A percentile compares a stretch with the other conserved stretches of the same genome.
Conservation (phyloP, 164 flowering plant species). For the Vitis rotundifolia region DNA sequence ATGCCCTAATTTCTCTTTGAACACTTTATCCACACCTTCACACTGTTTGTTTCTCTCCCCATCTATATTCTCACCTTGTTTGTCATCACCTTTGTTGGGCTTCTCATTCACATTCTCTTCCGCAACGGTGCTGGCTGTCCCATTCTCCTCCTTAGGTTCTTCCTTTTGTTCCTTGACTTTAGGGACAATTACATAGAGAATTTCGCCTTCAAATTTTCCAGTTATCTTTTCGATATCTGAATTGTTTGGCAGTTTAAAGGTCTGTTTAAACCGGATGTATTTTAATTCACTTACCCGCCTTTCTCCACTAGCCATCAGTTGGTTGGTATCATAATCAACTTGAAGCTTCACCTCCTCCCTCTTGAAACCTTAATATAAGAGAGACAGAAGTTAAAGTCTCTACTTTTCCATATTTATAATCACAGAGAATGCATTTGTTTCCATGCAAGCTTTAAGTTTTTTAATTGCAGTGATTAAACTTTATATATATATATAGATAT, state of each 20-base stretch:
- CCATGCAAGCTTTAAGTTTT: too few relatives aligned
- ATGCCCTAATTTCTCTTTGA: neutral
- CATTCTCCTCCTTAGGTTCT: slow-evolving; percentile 6
- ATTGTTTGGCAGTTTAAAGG: slow-evolving; percentile 34
- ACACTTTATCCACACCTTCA: neutral
- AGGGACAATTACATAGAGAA: slow-evolving; percentile 51
- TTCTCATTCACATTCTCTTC: slow-evolving; percentile 7
- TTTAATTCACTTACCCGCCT: slow-evolving; percentile 17
- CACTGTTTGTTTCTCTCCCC: slow-evolving; percentile 1
- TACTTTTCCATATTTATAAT: too few relatives aligned
- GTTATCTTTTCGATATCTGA: slow-evolving; percentile 31
- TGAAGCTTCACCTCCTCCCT: slow-evolving; percentile 33
- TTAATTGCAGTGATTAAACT: too few relatives aligned
- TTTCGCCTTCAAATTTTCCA: slow-evolving; percentile 41
- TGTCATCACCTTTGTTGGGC: neutral
- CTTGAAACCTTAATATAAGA: slow-evolving; percentile 26
- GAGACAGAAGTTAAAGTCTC: neutral
- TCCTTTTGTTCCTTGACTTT: slow-evolving; percentile 13
- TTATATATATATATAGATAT: too few relatives aligned
- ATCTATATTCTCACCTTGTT: neutral
- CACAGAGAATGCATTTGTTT: too few relatives aligned
- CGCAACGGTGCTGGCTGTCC: neutral
- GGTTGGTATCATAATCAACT: slow-evolving; percentile 2
- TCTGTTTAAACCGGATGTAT: slow-evolving; percentile 19
- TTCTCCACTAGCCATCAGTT: slow-evolving; percentile 34